phyloP scores from a whole-genome alignment of 805 yeast genomes.

The Vanderwaltozyma polyspora region DNA sequence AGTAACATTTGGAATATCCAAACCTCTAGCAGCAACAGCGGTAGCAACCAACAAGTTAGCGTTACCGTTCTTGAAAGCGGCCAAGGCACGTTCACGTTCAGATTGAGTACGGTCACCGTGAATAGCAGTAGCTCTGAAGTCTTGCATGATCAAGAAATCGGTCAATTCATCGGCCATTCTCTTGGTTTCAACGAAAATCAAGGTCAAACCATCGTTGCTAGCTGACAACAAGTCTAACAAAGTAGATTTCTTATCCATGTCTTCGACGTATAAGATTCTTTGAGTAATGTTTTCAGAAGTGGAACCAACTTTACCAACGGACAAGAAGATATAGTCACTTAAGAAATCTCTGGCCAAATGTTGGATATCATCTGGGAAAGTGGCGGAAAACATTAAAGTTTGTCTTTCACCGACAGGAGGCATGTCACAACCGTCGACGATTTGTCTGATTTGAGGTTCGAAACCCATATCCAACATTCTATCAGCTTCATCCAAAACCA shows the following conservation, averaged over 20 bases:
- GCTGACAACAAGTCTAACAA: constrained; percentile 78
- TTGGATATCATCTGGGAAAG: constrained; percentile 97
- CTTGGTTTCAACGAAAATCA: constrained; percentile 95
- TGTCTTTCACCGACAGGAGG: constrained; percentile 85
- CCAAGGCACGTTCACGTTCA: constrained; percentile 96
- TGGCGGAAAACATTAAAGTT: constrained; percentile 97
- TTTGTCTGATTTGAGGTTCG: constrained; percentile 98
- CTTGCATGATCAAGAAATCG: constrained; percentile 78
- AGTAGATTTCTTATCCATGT: constrained; percentile 81
- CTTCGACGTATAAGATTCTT: constrained; percentile 84
- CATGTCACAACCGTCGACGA: constrained; percentile 97
- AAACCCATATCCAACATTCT: constrained; percentile 99
- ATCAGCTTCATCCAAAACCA: constrained; percentile 97
- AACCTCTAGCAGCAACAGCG: constrained; percentile 99
- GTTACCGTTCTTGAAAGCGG: constrained; percentile 82
- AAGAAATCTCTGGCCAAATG: constrained; percentile 94
- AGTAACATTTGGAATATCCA: constrained; percentile 97
- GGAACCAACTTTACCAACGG: constrained; percentile 98
- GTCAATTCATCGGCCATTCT: constrained; percentile 96
- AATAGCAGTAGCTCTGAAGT: constrained; percentile 94
- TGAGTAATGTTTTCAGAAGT: constrained; percentile 98
- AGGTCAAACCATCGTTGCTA: constrained; percentile 73
- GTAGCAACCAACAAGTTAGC: constrained; percentile 96
- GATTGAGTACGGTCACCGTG: constrained; percentile 98
- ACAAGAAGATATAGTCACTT: constrained; percentile 87